Conservation (phyloP, 257 asterid genomes). For the Fraxinus pennsylvanica region DNA sequence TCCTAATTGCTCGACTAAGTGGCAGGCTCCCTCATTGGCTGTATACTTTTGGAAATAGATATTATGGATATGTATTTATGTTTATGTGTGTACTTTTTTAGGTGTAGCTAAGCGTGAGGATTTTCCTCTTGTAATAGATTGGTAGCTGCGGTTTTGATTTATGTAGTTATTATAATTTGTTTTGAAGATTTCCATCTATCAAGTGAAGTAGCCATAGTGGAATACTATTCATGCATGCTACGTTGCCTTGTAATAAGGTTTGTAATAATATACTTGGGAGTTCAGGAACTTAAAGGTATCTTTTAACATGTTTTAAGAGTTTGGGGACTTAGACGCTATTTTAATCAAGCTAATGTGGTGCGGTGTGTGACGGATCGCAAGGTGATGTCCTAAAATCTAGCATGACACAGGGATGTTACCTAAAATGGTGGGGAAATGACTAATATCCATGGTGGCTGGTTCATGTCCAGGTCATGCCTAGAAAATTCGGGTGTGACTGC, state of each 20-base stretch:
- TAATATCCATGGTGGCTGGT: no score
- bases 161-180: no score
- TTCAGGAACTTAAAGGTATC: not conserved
- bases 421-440: no score
- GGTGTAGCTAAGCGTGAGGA: not conserved
- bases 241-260: not conserved
- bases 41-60: not conserved
- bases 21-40: not conserved
- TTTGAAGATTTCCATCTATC: not conserved
- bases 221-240: not conserved
- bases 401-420: no score
- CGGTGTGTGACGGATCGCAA: no score
- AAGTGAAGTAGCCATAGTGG: not conserved
- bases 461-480: no score
- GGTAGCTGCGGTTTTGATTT: no score
- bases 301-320: no score
- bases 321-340: not conserved
- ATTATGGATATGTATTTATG: not conserved
- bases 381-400: no score
- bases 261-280: not conserved
- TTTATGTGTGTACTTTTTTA: no score
- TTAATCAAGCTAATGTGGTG: not conserved
- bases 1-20: not conserved
- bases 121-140: not conserved
- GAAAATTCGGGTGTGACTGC: no score